These are phyloP conservation scores for Lactifluus piperatus DNA, from an alignment of 768 basidiomycete genomes.

Conservation along the genomic window DNA sequence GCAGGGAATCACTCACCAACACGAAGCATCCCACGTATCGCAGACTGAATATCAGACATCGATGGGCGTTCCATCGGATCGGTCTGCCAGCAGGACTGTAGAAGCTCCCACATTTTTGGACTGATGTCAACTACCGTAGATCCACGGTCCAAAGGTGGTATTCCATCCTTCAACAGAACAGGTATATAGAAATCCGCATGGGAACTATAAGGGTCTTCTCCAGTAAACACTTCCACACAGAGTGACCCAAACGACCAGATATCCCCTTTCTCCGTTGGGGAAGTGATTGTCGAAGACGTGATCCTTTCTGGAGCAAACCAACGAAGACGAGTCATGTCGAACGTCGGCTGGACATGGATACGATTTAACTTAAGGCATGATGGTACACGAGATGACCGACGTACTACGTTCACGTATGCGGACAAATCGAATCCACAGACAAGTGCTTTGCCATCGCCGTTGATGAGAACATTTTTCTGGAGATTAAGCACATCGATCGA, in stretches of 20 bases:
- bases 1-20: background rate
- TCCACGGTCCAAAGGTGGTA: background rate
- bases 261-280: conserved; percentile 3
- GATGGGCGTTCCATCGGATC: background rate
- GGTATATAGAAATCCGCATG: background rate
- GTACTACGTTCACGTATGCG: background rate
- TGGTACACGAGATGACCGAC: background rate
- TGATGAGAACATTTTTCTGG: conserved; percentile 39
- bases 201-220: conserved; percentile 4
- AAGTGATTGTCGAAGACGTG: background rate
- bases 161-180: background rate
- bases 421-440: conserved; percentile 42
- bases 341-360: conserved; percentile 21
- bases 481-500: background rate
- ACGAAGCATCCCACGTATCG: background rate
- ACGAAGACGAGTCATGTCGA: conserved; percentile 17
- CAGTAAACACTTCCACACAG: conserved; percentile 10
- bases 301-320: conserved; percentile 14
- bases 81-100: conserved; percentile 9
- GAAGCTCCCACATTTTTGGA: conserved; percentile 11
- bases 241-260: conserved; percentile 15
- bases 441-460: conserved; percentile 30
- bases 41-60: background rate
- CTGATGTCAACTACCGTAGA: background rate
- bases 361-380: background rate